phyloP scores from a whole-genome alignment of 805 yeast genomes.

The Starmerella vaccinii region DNA sequence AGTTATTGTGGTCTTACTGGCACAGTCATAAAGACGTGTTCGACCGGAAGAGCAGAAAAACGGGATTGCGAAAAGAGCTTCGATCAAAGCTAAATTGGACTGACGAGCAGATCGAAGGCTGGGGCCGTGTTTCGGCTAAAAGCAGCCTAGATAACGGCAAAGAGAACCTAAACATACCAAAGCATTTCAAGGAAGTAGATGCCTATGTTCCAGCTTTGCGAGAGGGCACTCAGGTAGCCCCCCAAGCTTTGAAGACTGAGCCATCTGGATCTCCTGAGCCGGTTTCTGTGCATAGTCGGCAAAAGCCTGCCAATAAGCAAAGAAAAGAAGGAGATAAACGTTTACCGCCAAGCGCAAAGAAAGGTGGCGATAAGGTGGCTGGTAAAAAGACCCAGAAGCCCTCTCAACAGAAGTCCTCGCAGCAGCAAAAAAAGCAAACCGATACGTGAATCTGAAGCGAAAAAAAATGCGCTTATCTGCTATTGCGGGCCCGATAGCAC shows the following conservation, averaged over 20 bases:
- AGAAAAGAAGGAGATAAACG: background rate
- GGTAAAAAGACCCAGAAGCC: too few species aligned
- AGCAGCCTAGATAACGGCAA: background rate
- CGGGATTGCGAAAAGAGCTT: constrained; percentile 43
- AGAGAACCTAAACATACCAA: background rate
- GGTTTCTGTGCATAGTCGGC: too few species aligned
- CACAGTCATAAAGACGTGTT: constrained; percentile 40
- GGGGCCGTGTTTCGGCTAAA: constrained; percentile 50
- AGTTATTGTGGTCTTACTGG: constrained; percentile 15
- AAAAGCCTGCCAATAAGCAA: background rate
- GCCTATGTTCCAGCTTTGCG: constrained; percentile 7
- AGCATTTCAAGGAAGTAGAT: background rate
- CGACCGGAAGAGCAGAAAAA: constrained; percentile 41
- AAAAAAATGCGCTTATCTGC: background rate
- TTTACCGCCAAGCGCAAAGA: background rate
- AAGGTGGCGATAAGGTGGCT: background rate
- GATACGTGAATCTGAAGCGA: background rate
- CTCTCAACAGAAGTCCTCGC: too few species aligned
- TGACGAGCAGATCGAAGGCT: constrained; percentile 87
- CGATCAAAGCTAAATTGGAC: constrained; percentile 55
- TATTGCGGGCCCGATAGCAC: too few species aligned
- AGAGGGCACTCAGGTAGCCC: background rate
- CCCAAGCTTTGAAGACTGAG: too few species aligned
- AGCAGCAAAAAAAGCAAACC: background rate
- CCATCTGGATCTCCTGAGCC: too few species aligned